Percentiles rank a stretch among this genome's conserved stretches.
Conservation (phyloP, 495 filamentous ascomycete genomes). For the Aspergillus nidulans region DNA sequence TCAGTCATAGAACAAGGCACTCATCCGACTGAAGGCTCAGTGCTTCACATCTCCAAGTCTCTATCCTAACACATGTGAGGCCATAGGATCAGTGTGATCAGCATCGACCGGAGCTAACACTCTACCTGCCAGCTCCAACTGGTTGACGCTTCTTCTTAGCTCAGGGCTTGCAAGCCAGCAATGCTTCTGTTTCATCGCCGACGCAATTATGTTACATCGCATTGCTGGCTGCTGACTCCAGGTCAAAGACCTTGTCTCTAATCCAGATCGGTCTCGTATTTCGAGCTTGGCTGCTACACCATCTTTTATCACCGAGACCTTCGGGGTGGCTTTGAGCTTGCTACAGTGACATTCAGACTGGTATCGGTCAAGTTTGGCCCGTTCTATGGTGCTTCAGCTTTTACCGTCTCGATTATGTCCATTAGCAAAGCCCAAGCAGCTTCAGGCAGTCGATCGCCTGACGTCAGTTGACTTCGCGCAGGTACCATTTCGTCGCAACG, state of each 20-base stretch:
- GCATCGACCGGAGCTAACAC: neutral
- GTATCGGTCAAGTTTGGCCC: neutral
- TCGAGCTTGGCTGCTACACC: slow-evolving; percentile 2
- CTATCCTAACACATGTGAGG: neutral
- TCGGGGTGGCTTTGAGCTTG: neutral
- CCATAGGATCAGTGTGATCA: neutral
- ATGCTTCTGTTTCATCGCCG: slow-evolving; percentile 15
- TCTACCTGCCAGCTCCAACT: slow-evolving; percentile 2
- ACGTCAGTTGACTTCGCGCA: neutral
- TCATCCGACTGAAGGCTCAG: neutral
- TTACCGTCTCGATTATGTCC: neutral
- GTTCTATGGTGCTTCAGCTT: neutral
- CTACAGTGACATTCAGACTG: neutral
- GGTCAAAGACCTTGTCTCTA: neutral
- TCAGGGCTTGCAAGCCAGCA: slow-evolving; percentile 7
- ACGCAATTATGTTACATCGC: slow-evolving; percentile 11
- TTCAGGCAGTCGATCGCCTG: neutral
- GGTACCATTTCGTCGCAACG: neutral
- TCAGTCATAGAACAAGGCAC: neutral
- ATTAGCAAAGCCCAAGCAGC: neutral
- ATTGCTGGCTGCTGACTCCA: neutral
- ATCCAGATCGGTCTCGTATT: neutral
- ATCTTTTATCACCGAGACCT: neutral
- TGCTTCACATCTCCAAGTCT: neutral
- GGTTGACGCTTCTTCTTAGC: slow-evolving; percentile 4